A percentile compares a stretch with the other conserved stretches of the same genome.
These are phyloP conservation scores for Fusarium albidum DNA, from an alignment of 2,329 filamentous ascomycete genomes.

Conservation along the genomic window DNA sequence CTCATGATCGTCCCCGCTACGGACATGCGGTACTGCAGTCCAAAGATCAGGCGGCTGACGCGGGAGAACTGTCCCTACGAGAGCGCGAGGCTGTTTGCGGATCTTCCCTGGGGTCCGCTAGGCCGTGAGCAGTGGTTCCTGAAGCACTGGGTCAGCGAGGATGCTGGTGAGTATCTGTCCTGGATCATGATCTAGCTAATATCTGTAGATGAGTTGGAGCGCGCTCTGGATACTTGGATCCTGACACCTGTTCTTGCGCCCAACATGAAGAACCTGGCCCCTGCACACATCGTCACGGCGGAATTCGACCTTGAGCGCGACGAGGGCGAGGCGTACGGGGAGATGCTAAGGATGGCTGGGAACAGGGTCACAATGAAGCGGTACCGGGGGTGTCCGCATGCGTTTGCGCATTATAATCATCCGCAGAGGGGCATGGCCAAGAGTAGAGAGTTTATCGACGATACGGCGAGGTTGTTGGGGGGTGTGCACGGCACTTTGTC, in stretches of 20 bases:
- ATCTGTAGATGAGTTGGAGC: conserved; percentile 18
- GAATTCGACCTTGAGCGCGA: conserved; percentile 48
- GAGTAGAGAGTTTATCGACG: conserved; percentile 41
- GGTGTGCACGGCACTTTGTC: too few species aligned
- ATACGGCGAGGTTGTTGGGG: conserved; percentile 25
- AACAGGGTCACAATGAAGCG: conserved; percentile 39
- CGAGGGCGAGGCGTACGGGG: conserved; percentile 42
- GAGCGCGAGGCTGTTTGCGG: conserved; percentile 36
- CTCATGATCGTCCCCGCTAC: conserved; percentile 44
- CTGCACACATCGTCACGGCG: conserved; percentile 45
- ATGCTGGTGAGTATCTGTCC: conserved; percentile 26
- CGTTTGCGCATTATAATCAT: conserved; percentile 43
- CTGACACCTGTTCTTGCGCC: conserved; percentile 38
- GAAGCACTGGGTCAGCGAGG: conserved; percentile 42
- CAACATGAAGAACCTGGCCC: conserved; percentile 38
- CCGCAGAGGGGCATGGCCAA: conserved; percentile 35
- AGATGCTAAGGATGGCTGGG: conserved; percentile 33
- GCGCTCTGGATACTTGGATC: conserved; percentile 18
- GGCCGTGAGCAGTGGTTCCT: conserved; percentile 44
- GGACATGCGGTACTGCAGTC: conserved; percentile 43
- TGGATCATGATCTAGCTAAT: not conserved
- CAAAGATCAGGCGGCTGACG: conserved; percentile 21
- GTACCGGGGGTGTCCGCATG: conserved; percentile 41
- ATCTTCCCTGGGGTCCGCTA: conserved; percentile 42
- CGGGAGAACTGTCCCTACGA: conserved; percentile 34